phyloP scores from a whole-genome alignment of 2,329 filamentous ascomycete species.

The Alternaria postmessia region DNA sequence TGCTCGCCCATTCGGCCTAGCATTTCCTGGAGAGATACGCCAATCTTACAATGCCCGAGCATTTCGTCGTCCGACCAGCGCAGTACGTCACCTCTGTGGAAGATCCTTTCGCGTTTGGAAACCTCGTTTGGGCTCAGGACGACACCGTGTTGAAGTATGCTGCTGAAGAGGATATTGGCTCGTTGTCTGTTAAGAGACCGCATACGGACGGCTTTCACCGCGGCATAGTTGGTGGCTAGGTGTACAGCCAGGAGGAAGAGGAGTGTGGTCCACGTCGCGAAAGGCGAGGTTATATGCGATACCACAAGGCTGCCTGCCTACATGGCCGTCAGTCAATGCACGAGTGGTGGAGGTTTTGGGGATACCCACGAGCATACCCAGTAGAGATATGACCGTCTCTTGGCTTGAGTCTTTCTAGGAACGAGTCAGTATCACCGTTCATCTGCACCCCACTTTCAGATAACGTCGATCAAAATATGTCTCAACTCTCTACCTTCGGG shows the following conservation, averaged over 20 bases:
- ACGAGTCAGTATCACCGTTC: not conserved
- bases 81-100: conserved; percentile 72
- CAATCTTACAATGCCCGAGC: conserved; percentile 65
- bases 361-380: conserved; percentile 76
- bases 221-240: conserved; percentile 83
- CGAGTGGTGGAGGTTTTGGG: not conserved
- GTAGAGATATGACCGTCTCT: conserved; percentile 87
- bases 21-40: conserved; percentile 54
- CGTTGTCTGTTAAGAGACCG: conserved; percentile 85
- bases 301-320: conserved; percentile 81
- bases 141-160: conserved; percentile 47
- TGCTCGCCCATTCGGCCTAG: conserved; percentile 39
- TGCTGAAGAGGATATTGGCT: conserved; percentile 77
- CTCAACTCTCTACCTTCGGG: not conserved
- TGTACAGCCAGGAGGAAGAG: conserved; percentile 77
- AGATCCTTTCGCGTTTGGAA: conserved; percentile 65
- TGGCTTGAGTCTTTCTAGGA: conserved; percentile 84
- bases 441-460: not conserved
- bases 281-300: conserved; percentile 73
- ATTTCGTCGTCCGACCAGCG: conserved; percentile 57
- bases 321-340: conserved; percentile 23
- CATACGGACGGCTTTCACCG: conserved; percentile 85
- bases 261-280: conserved; percentile 77
- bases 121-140: conserved; percentile 73
- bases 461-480: not conserved